phyloP scores from a whole-genome alignment of 805 yeast genomes.

The Saturnispora ahearnii region DNA sequence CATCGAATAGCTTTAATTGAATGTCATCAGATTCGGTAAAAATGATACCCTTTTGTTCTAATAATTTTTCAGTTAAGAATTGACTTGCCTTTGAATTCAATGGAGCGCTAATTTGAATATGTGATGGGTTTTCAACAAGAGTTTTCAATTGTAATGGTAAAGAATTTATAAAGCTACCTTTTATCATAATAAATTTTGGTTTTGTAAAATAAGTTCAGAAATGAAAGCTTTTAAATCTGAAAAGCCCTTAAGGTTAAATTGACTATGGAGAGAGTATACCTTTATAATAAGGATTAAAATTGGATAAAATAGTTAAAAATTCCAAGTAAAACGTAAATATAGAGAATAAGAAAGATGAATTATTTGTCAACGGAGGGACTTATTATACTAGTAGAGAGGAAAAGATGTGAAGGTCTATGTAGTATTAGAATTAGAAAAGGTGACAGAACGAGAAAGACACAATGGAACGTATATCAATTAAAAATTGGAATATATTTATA shows the following conservation, averaged over 20 bases:
- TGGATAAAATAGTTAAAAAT: too few species aligned
- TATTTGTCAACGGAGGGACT: too few species aligned
- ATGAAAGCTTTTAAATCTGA: too few species aligned
- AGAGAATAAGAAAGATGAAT: too few species aligned
- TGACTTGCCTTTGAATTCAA: conserved; percentile 8
- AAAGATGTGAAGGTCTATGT: too few species aligned
- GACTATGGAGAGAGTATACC: too few species aligned
- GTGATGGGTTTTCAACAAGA: conserved; percentile 7
- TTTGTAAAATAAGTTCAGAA: background rate
- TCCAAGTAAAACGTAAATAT: too few species aligned
- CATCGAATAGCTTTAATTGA: conserved; percentile 23
- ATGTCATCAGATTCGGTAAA: conserved; percentile 22
- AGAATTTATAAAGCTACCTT: conserved; percentile 16
- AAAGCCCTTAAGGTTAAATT: too few species aligned
- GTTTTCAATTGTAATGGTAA: conserved; percentile 14
- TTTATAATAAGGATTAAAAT: too few species aligned
- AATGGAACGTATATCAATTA: background rate
- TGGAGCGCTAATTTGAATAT: background rate
- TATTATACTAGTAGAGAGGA: too few species aligned
- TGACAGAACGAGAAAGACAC: background rate
- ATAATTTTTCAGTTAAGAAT: conserved; percentile 12
- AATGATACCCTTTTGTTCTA: conserved; percentile 21
- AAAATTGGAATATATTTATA: background rate
- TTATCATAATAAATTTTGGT: conserved; percentile 11
- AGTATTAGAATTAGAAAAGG: background rate